phyloP scores from a whole-genome alignment of 768 basidiomycete species.

The Suillus weaverae region DNA sequence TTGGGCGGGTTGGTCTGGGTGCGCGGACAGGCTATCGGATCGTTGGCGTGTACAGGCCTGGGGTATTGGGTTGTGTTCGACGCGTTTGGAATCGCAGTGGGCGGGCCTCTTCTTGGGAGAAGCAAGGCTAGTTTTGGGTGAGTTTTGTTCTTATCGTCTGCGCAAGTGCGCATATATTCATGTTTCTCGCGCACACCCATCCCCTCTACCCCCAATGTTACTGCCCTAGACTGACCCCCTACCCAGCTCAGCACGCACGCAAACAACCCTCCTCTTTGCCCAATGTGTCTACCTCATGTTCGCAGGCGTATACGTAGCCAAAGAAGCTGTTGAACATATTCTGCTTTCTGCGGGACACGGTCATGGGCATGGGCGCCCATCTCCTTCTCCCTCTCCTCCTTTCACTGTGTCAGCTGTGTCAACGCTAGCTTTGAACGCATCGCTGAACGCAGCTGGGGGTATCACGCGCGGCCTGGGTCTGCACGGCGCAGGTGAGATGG shows the following conservation, averaged over 20 bases:
- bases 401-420: background rate
- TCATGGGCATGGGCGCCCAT: conserved; percentile 54
- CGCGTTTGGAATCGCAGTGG: conserved; percentile 69
- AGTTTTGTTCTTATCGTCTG: conserved; percentile 32
- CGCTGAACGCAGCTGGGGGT: background rate
- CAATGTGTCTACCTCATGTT: conserved; percentile 95
- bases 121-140: conserved; percentile 57
- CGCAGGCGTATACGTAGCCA: conserved; percentile 92
- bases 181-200: background rate
- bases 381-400: background rate
- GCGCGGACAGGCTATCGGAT: conserved; percentile 83
- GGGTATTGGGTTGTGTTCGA: conserved; percentile 99
- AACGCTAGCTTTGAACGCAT: background rate
- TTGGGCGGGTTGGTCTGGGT: conserved; percentile 85
- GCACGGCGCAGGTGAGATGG: conserved; percentile 23
- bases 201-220: background rate
- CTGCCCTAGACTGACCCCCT: background rate
- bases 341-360: conserved; percentile 78
- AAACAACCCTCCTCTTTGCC: conserved; percentile 77
- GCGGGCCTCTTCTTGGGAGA: conserved; percentile 22
- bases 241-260: conserved; percentile 60
- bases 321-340: conserved; percentile 94
- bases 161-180: background rate
- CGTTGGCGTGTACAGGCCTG: conserved; percentile 83
- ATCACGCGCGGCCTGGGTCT: conserved; percentile 20